Percentiles rank a stretch among this genome's conserved stretches.
Evolutionary conservation across 1,284 basidiomycete genomes (phyloP).

Genomic region (Puccinia polysora): DNA sequence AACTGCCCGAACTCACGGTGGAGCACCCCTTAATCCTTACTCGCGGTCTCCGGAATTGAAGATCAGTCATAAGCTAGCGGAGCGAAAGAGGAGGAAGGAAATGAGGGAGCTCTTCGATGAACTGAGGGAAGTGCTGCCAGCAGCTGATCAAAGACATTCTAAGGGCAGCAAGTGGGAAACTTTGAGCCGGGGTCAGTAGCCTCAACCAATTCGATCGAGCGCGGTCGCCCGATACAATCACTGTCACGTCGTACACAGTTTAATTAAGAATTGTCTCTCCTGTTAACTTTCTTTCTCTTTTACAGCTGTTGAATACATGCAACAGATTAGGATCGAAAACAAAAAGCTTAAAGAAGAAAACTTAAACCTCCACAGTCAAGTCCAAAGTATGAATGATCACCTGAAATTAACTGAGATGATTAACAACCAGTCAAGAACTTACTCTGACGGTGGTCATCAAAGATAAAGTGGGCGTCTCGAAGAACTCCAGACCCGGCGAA

Average conservation of each 20-base stretch:
- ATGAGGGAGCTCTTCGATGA: slow-evolving; percentile 98
- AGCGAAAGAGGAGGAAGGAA: slow-evolving; percentile 87
- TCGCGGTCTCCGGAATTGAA: slow-evolving; percentile 87
- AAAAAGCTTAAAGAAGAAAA: slow-evolving; percentile 33
- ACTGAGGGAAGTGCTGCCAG: slow-evolving; percentile 78
- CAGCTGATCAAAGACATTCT: slow-evolving; percentile 65
- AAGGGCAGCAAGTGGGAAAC: slow-evolving; percentile 98
- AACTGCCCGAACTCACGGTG: background rate
- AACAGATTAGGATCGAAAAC: slow-evolving; percentile 25
- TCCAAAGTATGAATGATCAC: too few species aligned
- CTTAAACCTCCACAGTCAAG: background rate
- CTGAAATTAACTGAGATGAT: too few species aligned
- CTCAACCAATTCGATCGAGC: background rate
- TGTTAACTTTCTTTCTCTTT: background rate
- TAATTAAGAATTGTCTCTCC: too few species aligned
- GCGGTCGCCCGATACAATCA: background rate
- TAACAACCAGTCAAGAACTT: too few species aligned
- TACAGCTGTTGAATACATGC: slow-evolving; percentile 35
- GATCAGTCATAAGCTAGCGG: slow-evolving; percentile 87
- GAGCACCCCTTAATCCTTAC: slow-evolving; percentile 63
- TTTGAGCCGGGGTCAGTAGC: slow-evolving; percentile 70
- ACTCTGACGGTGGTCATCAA: too few species aligned
- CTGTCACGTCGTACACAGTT: background rate
- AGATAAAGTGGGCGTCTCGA: too few species aligned
- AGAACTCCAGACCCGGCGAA: too few species aligned